Conservation (phyloP, 371 early-diverging fungal species). For the Mortierella sp. region DNA sequence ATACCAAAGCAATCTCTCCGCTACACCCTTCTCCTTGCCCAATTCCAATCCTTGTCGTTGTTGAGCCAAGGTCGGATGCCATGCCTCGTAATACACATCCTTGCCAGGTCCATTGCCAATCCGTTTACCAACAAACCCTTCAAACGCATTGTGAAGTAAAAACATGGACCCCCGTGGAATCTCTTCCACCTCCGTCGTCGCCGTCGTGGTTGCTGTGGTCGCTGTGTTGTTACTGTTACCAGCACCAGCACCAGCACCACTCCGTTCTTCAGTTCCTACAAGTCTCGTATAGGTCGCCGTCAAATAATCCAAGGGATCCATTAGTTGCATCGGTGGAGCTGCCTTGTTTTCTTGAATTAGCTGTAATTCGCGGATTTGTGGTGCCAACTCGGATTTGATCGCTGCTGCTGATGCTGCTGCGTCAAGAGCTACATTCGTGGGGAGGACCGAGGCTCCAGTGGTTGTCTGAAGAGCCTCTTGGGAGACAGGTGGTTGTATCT, state of each 20-base stretch:
- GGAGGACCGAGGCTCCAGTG: background rate
- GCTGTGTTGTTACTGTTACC: too few relatives aligned
- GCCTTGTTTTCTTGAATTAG: conserved; percentile 15
- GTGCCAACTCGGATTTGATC: conserved; percentile 6
- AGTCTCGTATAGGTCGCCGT: conserved; percentile 26
- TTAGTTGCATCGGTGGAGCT: conserved; percentile 5
- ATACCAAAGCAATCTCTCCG: conserved; percentile 11
- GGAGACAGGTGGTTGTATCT: background rate
- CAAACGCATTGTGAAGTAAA: conserved; percentile 33
- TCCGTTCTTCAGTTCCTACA: conserved; percentile 9
- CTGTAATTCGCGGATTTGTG: conserved; percentile 34
- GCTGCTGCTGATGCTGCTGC: background rate
- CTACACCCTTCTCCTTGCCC: conserved; percentile 17
- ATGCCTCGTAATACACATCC: conserved; percentile 29
- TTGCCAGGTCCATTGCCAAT: conserved; percentile 43
- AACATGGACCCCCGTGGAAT: conserved; percentile 12
- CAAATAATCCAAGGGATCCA: conserved; percentile 36
- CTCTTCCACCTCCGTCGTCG: conserved; percentile 1
- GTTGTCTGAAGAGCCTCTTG: background rate
- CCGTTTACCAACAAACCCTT: conserved; percentile 48
- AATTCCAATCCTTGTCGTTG: conserved; percentile 10
- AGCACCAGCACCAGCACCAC: background rate
- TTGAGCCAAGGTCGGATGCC: background rate
- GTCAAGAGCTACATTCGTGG: background rate
- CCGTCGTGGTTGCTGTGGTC: background rate